A percentile compares a stretch with the other conserved stretches of the same genome.
Evolutionary conservation across 495 filamentous ascomycete genomes (phyloP).

Genomic region (Acidiella bohemica): DNA sequence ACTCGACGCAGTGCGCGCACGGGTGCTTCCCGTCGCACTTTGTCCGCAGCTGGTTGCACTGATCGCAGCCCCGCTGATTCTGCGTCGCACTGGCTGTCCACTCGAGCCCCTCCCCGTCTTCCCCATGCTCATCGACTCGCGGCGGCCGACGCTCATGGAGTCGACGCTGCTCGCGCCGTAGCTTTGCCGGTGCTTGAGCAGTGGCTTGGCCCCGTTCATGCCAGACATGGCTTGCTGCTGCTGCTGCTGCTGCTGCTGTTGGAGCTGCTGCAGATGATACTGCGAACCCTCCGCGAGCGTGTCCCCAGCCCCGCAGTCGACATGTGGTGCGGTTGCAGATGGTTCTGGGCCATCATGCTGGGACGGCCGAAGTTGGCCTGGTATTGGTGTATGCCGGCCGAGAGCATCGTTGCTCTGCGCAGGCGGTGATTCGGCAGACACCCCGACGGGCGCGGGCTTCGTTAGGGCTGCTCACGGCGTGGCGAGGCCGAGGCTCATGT

Average conservation of each 20-base stretch:
- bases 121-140: constrained; percentile 35
- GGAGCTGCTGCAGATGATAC: constrained; percentile 57
- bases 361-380: constrained; percentile 3
- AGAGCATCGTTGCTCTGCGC: no score
- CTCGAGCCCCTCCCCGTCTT: constrained; percentile 41
- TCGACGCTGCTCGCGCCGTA: constrained; percentile 38
- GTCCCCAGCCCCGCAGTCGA: constrained; percentile 36
- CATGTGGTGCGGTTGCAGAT: constrained; percentile 10
- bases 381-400: constrained; percentile 5
- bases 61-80: constrained; percentile 94
- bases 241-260: constrained; percentile 25
- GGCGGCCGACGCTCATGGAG: constrained; percentile 19
- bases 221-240: constrained; percentile 15
- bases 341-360: constrained; percentile 4
- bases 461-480: no score
- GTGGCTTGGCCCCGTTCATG: constrained; percentile 5
- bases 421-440: no score
- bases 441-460: no score
- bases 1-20: constrained; percentile 90
- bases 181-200: constrained; percentile 43
- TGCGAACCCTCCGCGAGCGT: constrained; percentile 63
- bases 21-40: constrained; percentile 90
- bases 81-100: constrained; percentile 54
- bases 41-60: constrained; percentile 89
- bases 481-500: no score